Percentiles rank a stretch among this genome's conserved stretches.
Evolutionary conservation across 352 stramenopile genomes (phyloP).

Genomic region (Phytophthora quininea): DNA sequence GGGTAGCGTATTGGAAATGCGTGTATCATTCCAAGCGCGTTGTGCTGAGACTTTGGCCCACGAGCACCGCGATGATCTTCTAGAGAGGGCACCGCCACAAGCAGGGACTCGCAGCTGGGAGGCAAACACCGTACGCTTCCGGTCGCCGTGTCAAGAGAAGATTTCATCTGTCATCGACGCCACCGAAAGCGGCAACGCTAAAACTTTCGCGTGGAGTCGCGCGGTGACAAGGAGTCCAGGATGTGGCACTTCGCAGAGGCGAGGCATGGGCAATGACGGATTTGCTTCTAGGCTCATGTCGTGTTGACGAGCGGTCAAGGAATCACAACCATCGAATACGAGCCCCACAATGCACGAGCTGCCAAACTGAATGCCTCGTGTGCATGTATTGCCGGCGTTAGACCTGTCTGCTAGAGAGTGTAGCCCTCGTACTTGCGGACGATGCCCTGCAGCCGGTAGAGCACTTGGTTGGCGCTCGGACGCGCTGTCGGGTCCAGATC

Average conservation of each 20-base stretch:
- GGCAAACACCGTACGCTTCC: constrained; percentile 10
- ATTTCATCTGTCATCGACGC: not conserved
- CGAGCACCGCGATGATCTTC: too few species aligned
- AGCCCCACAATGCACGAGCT: too few species aligned
- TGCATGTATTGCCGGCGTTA: not conserved
- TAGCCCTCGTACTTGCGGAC: constrained; percentile 25
- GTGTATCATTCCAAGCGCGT: not conserved
- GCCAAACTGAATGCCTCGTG: too few species aligned
- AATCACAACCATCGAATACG: not conserved
- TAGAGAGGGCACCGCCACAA: not conserved
- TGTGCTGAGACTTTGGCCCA: not conserved
- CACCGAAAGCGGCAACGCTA: constrained; percentile 12
- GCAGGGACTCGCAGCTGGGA: not conserved
- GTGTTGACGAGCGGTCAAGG: constrained; percentile 10
- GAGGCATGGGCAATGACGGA: not conserved
- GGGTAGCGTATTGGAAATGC: not conserved
- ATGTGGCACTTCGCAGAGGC: constrained; percentile 32
- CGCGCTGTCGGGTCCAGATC: constrained; percentile 30
- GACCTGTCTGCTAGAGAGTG: constrained; percentile 5
- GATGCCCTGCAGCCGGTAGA: constrained; percentile 33
- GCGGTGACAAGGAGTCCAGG: constrained; percentile 4
- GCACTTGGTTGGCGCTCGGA: constrained; percentile 29
- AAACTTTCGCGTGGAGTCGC: constrained; percentile 26
- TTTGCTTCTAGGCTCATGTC: not conserved
- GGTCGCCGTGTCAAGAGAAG: constrained; percentile 7